Percentiles rank a stretch among this genome's conserved stretches.
Conservation (phyloP, 257 asterid genomes). For the Fraxinus cuspidata region DNA sequence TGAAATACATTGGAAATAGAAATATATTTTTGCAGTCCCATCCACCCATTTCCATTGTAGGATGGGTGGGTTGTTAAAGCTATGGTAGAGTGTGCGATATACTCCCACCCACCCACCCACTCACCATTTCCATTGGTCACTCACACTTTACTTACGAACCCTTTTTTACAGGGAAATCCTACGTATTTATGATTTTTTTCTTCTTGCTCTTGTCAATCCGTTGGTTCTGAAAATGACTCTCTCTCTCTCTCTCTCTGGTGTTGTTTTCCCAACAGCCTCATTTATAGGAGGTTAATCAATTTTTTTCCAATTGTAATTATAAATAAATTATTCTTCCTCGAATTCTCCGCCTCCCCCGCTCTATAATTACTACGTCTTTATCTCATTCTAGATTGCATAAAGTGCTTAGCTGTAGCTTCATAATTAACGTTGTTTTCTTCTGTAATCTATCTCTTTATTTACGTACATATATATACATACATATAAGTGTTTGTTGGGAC, state of each 20-base stretch:
- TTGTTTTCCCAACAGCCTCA: conserved; percentile 5
- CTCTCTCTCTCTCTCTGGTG: background rate
- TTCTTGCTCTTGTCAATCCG: background rate
- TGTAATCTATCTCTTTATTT: background rate
- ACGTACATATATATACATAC: background rate
- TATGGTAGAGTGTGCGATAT: background rate
- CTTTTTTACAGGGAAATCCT: background rate
- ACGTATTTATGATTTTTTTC: background rate
- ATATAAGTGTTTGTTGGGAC: background rate
- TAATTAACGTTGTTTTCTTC: background rate
- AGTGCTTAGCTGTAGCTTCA: background rate
- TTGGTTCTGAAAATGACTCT: background rate
- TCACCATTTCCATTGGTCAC: background rate
- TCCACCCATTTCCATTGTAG: background rate
- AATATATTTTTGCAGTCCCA: too few relatives aligned
- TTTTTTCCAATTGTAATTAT: background rate
- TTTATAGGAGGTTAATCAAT: background rate
- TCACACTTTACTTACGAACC: background rate
- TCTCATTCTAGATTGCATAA: background rate
- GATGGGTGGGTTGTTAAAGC: background rate
- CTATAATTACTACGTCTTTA: background rate
- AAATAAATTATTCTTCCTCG: background rate
- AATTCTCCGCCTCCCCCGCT: background rate
- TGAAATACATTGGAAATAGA: too few relatives aligned
- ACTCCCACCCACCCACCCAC: background rate